phyloP scores from a whole-genome alignment of 2,329 filamentous ascomycete genomes.

The Cytospora mali region DNA sequence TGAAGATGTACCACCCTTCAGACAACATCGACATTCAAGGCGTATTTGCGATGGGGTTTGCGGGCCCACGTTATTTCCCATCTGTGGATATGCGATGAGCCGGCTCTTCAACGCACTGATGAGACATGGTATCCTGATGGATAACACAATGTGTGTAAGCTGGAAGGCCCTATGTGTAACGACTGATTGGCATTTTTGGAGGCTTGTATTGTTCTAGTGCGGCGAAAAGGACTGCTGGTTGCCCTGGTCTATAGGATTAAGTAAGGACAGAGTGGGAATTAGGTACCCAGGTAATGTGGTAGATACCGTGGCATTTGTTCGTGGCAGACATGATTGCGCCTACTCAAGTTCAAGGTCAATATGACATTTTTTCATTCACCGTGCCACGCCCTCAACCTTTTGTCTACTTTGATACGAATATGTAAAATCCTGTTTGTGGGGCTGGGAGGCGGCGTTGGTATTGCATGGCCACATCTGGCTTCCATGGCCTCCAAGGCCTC shows the following conservation, averaged over 20 bases:
- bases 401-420: neutral
- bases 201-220: neutral
- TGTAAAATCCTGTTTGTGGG: neutral
- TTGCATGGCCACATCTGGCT: too few species aligned
- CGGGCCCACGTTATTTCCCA: constrained; percentile 83
- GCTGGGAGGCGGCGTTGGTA: too few species aligned
- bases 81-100: constrained; percentile 62
- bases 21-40: constrained; percentile 80
- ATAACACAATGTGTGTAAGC: neutral
- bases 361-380: neutral
- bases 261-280: neutral
- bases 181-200: neutral
- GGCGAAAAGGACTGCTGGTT: neutral
- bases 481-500: neutral
- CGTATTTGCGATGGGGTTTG: constrained; percentile 80
- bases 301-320: neutral
- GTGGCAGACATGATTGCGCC: neutral
- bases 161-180: neutral
- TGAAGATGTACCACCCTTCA: constrained; percentile 76
- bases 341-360: neutral
- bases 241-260: neutral
- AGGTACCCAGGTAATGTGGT: neutral
- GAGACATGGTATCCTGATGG: neutral
- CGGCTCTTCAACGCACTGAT: neutral
- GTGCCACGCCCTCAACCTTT: too few species aligned